Conservation (phyloP, 805 yeast genomes). For the Nakazawaea populi region DNA sequence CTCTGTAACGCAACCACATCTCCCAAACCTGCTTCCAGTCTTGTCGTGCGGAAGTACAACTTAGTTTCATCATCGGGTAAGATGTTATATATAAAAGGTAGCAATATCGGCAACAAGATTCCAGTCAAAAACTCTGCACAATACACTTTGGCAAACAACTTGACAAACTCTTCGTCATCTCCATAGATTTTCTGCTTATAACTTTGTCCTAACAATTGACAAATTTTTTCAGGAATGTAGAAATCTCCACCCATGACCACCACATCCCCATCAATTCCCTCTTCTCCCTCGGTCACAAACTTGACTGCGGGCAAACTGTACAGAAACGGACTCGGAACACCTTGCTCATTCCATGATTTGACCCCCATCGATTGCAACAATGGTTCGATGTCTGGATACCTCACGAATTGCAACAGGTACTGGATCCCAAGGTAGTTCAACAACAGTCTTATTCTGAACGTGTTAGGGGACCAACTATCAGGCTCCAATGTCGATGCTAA, state of each 20-base stretch:
- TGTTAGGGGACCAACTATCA: background rate
- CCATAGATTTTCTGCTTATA: background rate
- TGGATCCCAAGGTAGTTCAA: background rate
- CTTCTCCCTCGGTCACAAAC: background rate
- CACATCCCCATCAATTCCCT: background rate
- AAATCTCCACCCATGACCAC: constrained; percentile 1
- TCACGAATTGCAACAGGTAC: background rate
- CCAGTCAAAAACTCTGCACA: background rate
- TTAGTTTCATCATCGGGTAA: background rate
- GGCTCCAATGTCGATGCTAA: background rate
- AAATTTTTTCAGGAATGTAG: background rate
- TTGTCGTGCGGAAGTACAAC: background rate
- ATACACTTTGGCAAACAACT: background rate
- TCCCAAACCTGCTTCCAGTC: background rate
- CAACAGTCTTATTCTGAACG: background rate
- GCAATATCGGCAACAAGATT: background rate
- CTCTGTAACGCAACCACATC: background rate
- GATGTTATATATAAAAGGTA: background rate
- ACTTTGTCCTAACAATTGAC: background rate
- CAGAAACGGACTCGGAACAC: background rate
- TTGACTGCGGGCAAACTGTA: constrained; percentile 2
- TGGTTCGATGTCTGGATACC: background rate
- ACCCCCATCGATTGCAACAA: background rate
- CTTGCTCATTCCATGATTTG: constrained; percentile 1
- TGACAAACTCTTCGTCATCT: background rate